These are phyloP conservation scores for Colletotrichum truncatum DNA, from an alignment of 2,329 filamentous ascomycete species.

Conservation along the genomic window DNA sequence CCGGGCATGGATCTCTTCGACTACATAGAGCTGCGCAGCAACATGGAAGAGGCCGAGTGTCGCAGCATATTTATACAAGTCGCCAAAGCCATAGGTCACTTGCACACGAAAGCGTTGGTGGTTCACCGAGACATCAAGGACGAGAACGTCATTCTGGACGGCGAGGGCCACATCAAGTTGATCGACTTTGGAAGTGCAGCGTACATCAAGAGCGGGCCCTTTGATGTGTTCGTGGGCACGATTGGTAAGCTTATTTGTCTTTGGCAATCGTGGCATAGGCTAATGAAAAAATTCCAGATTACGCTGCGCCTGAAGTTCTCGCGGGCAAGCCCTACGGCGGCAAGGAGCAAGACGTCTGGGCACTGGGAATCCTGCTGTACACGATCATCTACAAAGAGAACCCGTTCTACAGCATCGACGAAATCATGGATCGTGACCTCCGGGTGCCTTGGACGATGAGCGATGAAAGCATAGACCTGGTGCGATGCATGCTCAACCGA, in stretches of 20 bases:
- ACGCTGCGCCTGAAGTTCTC: conserved; percentile 97
- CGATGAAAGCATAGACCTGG: conserved; percentile 91
- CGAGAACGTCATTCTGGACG: conserved; percentile 96
- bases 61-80: conserved; percentile 96
- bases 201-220: conserved; percentile 97
- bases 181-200: conserved; percentile 98
- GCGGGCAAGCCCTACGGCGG: conserved; percentile 91
- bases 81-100: conserved; percentile 85
- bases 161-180: conserved; percentile 93
- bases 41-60: conserved; percentile 96
- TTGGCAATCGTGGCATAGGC: neutral
- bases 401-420: conserved; percentile 97
- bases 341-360: conserved; percentile 99
- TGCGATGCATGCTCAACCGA: conserved; percentile 91
- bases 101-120: conserved; percentile 89
- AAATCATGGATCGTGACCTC: conserved; percentile 97
- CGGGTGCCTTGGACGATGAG: conserved; percentile 89
- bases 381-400: conserved; percentile 99
- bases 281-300: conserved; percentile 71
- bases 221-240: conserved; percentile 98
- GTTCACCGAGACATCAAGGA: conserved; percentile 99
- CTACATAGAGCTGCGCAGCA: conserved; percentile 95
- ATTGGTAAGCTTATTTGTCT: conserved; percentile 76
- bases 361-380: conserved; percentile 94
- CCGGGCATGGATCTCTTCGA: conserved; percentile 99